Conservation (phyloP, 352 stramenopile genomes). For the Phytophthora tentaculata region DNA sequence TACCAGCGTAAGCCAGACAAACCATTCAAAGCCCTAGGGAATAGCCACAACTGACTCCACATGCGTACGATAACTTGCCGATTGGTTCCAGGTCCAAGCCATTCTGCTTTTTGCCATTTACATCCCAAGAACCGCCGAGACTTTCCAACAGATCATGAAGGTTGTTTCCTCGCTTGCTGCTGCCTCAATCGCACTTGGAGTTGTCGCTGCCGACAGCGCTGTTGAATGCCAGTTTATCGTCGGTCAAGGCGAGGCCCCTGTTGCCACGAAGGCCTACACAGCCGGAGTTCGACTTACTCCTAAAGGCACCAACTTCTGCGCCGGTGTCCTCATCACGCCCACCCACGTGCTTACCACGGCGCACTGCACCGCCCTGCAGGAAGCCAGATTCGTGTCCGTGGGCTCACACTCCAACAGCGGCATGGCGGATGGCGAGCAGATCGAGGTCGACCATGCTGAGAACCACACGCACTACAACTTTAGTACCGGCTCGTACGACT, state of each 20-base stretch:
- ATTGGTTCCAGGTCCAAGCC: not conserved
- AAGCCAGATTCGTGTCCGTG: constrained; percentile 9
- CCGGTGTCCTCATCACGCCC: constrained; percentile 3
- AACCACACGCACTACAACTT: constrained; percentile 8
- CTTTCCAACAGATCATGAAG: not conserved
- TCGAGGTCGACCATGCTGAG: constrained; percentile 6
- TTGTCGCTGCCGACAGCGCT: not conserved
- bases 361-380: not conserved
- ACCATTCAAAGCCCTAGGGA: not conserved
- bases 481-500: constrained; percentile 8
- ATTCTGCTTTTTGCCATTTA: constrained; percentile 1
- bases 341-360: constrained; percentile 7
- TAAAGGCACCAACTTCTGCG: constrained; percentile 3
- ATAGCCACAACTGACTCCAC: constrained; percentile 8
- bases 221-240: constrained; percentile 1
- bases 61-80: constrained; percentile 1
- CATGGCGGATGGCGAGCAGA: constrained; percentile 5
- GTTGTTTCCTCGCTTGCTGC: constrained; percentile 2
- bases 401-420: constrained; percentile 2
- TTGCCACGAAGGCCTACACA: constrained; percentile 4
- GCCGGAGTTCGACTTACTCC: not conserved
- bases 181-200: constrained; percentile 5
- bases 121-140: not conserved
- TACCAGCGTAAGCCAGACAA: not conserved
- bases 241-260: not conserved